These are phyloP conservation scores for Neopestalotiopsis sp. DNA, from an alignment of 2,329 filamentous ascomycete genomes.

Conservation along the genomic window DNA sequence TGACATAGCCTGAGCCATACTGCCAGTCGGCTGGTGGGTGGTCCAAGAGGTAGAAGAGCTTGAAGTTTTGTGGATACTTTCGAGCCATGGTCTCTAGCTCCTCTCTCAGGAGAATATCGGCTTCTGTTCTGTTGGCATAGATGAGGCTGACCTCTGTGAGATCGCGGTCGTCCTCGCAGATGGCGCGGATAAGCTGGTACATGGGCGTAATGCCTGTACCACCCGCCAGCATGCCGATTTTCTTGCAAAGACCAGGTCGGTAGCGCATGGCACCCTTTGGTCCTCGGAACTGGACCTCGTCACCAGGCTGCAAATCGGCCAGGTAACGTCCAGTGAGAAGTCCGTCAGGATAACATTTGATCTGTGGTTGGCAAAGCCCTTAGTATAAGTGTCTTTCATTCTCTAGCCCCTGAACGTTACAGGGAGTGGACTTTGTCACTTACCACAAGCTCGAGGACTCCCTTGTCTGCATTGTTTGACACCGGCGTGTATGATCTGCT, in stretches of 20 bases:
- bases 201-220: conserved; percentile 60
- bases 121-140: conserved; percentile 64
- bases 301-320: conserved; percentile 50
- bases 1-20: conserved; percentile 56
- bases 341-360: conserved; percentile 58
- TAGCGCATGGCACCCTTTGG: conserved; percentile 64
- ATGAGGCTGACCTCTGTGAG: conserved; percentile 61
- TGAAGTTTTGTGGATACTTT: conserved; percentile 58
- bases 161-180: conserved; percentile 66
- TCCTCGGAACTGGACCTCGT: conserved; percentile 57
- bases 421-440: not conserved
- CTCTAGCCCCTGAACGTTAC: not conserved
- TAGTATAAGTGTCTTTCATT: not conserved
- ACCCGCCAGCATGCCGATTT: conserved; percentile 62
- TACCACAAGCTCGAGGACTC: conserved; percentile 52
- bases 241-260: conserved; percentile 43
- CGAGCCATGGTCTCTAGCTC: conserved; percentile 61
- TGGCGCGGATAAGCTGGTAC: conserved; percentile 67
- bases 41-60: conserved; percentile 61
- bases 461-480: conserved; percentile 55
- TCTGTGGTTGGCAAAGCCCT: conserved; percentile 19
- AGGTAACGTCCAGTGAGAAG: conserved; percentile 56
- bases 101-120: conserved; percentile 62
- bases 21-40: conserved; percentile 52
- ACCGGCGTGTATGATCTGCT: conserved; percentile 60